Base-by-base conservation (phyloP, 1,284 basidiomycete genomes). In the Trichosporon sp. region DNA sequence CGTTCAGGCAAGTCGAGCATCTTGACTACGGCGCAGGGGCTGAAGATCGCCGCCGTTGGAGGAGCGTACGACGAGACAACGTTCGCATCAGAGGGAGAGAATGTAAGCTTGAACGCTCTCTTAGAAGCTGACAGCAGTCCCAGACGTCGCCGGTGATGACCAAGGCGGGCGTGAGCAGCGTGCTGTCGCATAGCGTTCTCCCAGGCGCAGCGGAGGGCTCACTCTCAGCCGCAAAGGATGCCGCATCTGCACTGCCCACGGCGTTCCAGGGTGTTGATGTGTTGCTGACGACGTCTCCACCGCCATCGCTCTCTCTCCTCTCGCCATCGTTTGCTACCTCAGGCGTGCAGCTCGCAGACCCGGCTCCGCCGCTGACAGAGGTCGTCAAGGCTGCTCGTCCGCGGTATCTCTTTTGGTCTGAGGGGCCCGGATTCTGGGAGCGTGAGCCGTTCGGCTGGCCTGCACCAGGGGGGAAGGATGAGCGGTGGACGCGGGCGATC, bases 391-490 rank as follows among this genome's bases (percentile, higher is more conserved):
- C 68, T 32, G 65, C 74, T 0, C 73, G 74, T 40, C 78, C 80
- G 16, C 69, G 78, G 13, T 81, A 81, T 62, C 63, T 80, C 23
- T 73, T 87, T 84, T 67, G 84, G 85, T 56, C 85, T 81, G 60
- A 86, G 83, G 36, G 79, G 76, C 77, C 79, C 0, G 79, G 76
- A 0, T 97, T 94, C 77, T 96, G 93, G 92, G 94, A 97, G 77
- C 83, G 93, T 60, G 92, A 95, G 69, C 93, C 94, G 2, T 94
- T 87, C 74, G 79, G 85, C 5, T 96, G 93, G 93, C 84, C 86
- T 33, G 87, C 88, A 34, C 86, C 88, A 61, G 81, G 82, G 19
- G 78, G 77, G 0, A 71, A 72, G 36, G 87, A 75, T 56, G 85
- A 68, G 83, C 89, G 64, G 80, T 90, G 49, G 70, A 87, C 88